Percentiles rank a stretch among this genome's conserved stretches.
Evolutionary conservation across 2,329 filamentous ascomycete species (phyloP).

Genomic region (Apiospora phragmitis): DNA sequence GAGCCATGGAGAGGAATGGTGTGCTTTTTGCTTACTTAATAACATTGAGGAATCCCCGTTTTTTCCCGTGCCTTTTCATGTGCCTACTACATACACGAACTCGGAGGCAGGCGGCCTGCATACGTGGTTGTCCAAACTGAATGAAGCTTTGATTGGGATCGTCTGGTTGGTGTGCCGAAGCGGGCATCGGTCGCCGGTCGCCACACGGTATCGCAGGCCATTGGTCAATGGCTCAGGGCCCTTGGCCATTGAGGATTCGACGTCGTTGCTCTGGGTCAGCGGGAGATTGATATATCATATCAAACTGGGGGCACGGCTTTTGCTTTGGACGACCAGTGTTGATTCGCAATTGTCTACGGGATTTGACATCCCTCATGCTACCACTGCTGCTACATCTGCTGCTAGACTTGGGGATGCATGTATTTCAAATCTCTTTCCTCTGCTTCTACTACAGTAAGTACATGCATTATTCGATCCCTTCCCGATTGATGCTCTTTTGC

Average conservation of each 20-base stretch:
- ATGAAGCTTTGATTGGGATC: not conserved
- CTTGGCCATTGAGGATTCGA: conserved; percentile 26
- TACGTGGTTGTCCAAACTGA: not conserved
- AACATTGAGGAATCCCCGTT: not conserved
- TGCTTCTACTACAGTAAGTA: not conserved
- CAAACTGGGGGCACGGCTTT: not conserved
- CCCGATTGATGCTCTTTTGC: not conserved
- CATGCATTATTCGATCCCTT: not conserved
- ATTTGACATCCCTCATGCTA: not conserved
- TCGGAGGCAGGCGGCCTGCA: not conserved
- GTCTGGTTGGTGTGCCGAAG: not conserved
- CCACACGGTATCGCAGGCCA: conserved; percentile 28
- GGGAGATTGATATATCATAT: conserved; percentile 13
- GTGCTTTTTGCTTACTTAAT: not conserved
- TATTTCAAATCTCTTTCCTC: not conserved
- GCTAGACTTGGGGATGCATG: not conserved
- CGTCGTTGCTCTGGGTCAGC: conserved; percentile 21
- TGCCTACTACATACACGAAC: not conserved
- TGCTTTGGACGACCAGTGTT: not conserved
- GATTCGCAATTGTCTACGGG: not conserved
- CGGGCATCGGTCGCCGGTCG: conserved; percentile 2
- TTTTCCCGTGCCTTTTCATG: not conserved
- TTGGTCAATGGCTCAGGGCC: conserved; percentile 34
- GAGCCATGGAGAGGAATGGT: not conserved
- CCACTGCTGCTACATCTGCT: not conserved